Evolutionary conservation across 2,329 filamentous ascomycete species (phyloP).

Genomic region (Dactylellina cionopaga): DNA sequence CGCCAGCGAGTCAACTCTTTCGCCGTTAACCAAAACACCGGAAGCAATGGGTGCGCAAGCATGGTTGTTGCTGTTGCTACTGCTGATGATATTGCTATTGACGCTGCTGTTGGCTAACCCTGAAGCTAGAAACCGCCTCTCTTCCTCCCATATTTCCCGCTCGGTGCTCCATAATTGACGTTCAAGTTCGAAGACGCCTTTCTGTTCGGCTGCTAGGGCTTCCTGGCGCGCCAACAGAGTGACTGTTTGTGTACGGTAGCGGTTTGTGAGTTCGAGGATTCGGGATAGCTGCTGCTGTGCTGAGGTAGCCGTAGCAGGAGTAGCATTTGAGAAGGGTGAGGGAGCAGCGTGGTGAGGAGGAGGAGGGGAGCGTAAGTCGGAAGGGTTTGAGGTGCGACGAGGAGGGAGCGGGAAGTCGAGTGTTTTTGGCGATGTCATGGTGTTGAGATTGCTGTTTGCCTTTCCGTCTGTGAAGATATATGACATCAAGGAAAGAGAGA

Average conservation of each 20-base stretch:
- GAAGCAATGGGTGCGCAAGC: background rate
- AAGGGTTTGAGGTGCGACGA: constrained; percentile 30
- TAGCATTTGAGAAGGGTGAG: background rate
- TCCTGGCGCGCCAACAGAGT: constrained; percentile 43
- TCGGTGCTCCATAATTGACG: constrained; percentile 50
- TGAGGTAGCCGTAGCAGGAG: background rate
- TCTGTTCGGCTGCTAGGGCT: constrained; percentile 38
- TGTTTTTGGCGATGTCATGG: constrained; percentile 45
- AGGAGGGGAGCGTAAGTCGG: constrained; percentile 43
- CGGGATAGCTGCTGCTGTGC: constrained; percentile 47
- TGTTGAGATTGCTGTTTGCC: constrained; percentile 2
- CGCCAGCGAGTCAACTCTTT: constrained; percentile 2
- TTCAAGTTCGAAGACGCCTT: constrained; percentile 50
- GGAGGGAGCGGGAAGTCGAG: constrained; percentile 48
- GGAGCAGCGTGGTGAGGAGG: too few relatives aligned
- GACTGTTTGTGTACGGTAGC: constrained; percentile 49
- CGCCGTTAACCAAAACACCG: background rate
- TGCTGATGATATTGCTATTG: background rate
- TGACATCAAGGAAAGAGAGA: constrained; percentile 26
- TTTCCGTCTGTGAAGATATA: constrained; percentile 25
- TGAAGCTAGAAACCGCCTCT: constrained; percentile 36
- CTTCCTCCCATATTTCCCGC: constrained; percentile 49
- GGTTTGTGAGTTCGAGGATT: constrained; percentile 50
- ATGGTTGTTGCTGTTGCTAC: background rate
- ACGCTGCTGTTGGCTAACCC: background rate